A percentile compares a stretch with the other conserved stretches of the same genome.
These are phyloP conservation scores for Plasmodium gonderi DNA, from an alignment of 169 alveolate genomes.

Conservation along the genomic window DNA sequence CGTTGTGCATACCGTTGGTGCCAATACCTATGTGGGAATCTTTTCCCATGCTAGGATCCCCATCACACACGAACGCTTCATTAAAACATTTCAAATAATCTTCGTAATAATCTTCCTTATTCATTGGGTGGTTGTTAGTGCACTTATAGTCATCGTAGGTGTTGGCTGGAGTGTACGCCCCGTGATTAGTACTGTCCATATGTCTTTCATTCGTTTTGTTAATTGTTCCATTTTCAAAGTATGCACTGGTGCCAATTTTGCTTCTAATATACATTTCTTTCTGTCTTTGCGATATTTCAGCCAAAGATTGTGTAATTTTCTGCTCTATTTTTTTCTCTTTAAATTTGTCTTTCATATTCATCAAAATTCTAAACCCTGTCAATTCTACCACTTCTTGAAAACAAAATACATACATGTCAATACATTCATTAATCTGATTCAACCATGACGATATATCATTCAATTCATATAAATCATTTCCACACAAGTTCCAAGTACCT, in stretches of 20 bases:
- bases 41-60: neutral
- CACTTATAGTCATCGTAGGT: neutral
- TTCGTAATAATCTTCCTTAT: neutral
- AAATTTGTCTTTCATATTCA: constrained; percentile 72
- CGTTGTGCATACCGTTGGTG: neutral
- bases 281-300: constrained; percentile 66
- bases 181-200: neutral
- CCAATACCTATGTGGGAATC: neutral
- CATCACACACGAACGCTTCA: constrained; percentile 11
- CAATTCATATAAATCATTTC: constrained; percentile 73
- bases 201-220: neutral
- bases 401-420: constrained; percentile 80
- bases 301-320: constrained; percentile 50
- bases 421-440: constrained; percentile 52
- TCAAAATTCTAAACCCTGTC: constrained; percentile 68
- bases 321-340: constrained; percentile 71
- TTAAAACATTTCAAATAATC: constrained; percentile 2
- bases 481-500: constrained; percentile 86
- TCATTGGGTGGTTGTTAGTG: neutral
- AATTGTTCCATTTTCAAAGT: neutral
- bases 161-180: neutral
- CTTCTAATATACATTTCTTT: constrained; percentile 46
- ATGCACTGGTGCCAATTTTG: neutral
- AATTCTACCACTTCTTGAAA: constrained; percentile 82
- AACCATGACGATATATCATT: constrained; percentile 83